phyloP scores from a whole-genome alignment of 2,329 filamentous ascomycete genomes.

The Curvularia sp. region DNA sequence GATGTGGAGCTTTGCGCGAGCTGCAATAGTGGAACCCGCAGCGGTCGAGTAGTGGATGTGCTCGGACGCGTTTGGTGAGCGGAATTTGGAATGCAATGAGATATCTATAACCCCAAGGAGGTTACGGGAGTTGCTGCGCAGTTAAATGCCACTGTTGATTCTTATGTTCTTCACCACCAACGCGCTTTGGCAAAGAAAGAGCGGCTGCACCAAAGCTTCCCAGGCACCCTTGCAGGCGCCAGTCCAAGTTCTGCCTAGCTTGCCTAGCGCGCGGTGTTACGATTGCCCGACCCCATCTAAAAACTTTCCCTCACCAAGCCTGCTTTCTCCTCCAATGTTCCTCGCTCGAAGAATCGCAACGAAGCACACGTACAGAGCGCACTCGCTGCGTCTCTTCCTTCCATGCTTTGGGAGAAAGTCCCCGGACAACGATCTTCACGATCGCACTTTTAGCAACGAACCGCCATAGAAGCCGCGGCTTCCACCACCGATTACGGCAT shows the following conservation, averaged over 20 bases:
- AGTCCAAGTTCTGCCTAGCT: conserved; percentile 37
- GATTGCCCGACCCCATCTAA: conserved; percentile 26
- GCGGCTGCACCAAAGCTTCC: conserved; percentile 31
- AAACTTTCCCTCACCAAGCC: conserved; percentile 28
- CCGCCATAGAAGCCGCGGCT: conserved; percentile 99
- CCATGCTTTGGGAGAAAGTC: conserved; percentile 99
- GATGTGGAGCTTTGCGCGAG: conserved; percentile 36
- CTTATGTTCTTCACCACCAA: conserved; percentile 22
- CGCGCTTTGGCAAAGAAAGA: conserved; percentile 31
- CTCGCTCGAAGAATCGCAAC: conserved; percentile 99
- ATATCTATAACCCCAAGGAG: neutral
- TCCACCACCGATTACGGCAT: conserved; percentile 57
- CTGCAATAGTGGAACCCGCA: conserved; percentile 7
- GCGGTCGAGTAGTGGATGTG: conserved; percentile 7
- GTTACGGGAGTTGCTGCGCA: conserved; percentile 6
- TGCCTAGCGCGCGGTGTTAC: conserved; percentile 31
- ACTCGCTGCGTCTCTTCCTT: conserved; percentile 43
- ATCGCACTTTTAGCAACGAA: conserved; percentile 87
- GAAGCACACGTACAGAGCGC: conserved; percentile 90
- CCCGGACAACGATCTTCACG: conserved; percentile 79
- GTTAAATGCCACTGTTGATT: conserved; percentile 18
- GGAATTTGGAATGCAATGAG: neutral
- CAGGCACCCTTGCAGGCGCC: conserved; percentile 42
- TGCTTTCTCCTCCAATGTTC: conserved; percentile 65
- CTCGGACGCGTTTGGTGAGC: conserved; percentile 15